Base-by-base conservation (phyloP, 2,329 filamentous ascomycete genomes). In the Microcyclospora pomicola region DNA sequence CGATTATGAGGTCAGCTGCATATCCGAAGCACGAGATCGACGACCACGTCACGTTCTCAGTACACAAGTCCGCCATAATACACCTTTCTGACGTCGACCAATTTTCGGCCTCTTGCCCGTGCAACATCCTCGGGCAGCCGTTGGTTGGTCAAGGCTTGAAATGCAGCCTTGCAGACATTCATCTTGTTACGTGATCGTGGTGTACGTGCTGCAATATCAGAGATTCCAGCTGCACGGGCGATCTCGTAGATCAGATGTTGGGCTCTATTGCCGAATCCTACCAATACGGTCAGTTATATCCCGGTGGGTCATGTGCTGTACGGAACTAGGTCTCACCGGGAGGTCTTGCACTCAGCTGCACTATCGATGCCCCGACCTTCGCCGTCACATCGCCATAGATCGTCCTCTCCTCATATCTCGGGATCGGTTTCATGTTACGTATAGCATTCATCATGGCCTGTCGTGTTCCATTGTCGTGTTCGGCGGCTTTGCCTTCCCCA, bases 121-220 rank as follows among this genome's bases (percentile, higher is more conserved):
- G 91, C 91, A 56, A 98, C 80, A 56, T 88, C 78, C 59, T 96
- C 84, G 1, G 91, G 91, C 55, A 93, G 71, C 43, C 75, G 75
- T 67, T 98, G 91, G 66, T 70, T 81, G 60, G 75, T 73, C 45
- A 98, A 68, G 5, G 87, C 88, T 60, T 88, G 62, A 62, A 82
- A 83, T 31, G 85, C 74, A 11, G 91, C 91, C 67, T 95, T 95
- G 64, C 94, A 82, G 13, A 87, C 84, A 68, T 98, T 98, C 86
- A 96, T 94, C 50, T 86, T 85, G 69, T 94, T 96, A 54, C 87
- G 76, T 45, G 84, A 84, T 33, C 88, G 80, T 29, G 80, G 78
- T 45, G 93, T 87, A 49, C 74, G 73, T 35, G 84, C 87, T 12
- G 86, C 74, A 27, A 98, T 73, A 59, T 98, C 91, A 46, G 80